Conservation (phyloP, 805 yeast genomes). For the Starmerella bombicola region DNA sequence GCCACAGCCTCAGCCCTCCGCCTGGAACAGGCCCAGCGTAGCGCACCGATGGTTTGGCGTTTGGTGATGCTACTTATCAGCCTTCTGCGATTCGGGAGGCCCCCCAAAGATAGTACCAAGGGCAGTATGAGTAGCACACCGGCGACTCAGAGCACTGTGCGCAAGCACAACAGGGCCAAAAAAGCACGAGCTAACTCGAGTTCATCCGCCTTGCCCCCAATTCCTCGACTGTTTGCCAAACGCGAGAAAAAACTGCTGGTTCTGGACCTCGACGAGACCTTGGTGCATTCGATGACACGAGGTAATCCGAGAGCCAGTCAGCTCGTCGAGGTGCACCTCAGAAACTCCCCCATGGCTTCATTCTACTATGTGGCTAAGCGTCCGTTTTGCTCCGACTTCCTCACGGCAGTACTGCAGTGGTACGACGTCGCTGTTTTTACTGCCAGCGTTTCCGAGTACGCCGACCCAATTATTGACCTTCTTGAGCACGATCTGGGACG, state of each 20-base stretch:
- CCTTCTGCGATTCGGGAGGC: neutral
- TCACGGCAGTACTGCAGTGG: conserved; percentile 71
- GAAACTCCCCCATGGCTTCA: conserved; percentile 33
- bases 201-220: conserved; percentile 10
- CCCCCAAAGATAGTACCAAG: neutral
- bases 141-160: no score
- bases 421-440: conserved; percentile 83
- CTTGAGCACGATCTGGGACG: conserved; percentile 47
- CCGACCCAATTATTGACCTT: conserved; percentile 93
- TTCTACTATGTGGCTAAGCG: conserved; percentile 83
- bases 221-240: conserved; percentile 11
- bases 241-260: conserved; percentile 49
- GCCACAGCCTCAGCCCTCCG: no score
- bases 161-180: no score
- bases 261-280: conserved; percentile 84
- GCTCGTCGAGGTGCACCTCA: conserved; percentile 62
- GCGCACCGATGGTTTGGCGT: no score
- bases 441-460: conserved; percentile 87
- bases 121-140: no score
- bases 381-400: conserved; percentile 79
- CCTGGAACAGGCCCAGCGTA: no score
- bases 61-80: neutral
- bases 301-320: conserved; percentile 39
- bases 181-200: neutral
- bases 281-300: conserved; percentile 80